Evolutionary conservation across 2,329 filamentous ascomycete genomes (phyloP).

Genomic region (Colletotrichum plurivorum): DNA sequence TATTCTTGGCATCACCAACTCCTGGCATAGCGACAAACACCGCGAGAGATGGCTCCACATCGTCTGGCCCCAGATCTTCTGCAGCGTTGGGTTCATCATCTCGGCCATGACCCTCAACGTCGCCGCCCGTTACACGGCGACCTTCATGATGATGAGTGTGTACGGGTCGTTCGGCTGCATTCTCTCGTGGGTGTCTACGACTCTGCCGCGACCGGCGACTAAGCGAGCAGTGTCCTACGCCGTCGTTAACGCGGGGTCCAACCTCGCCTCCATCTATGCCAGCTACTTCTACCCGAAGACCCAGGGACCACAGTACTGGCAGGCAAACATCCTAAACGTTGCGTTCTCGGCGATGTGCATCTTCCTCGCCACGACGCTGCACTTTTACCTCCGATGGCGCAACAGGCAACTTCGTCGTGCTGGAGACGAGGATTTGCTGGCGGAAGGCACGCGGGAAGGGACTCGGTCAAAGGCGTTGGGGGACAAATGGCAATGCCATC

Average conservation of each 20-base stretch:
- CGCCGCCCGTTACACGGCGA: conserved; percentile 31
- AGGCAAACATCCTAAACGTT: conserved; percentile 11
- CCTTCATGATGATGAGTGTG: conserved; percentile 23
- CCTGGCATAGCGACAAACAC: conserved; percentile 58
- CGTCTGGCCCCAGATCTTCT: conserved; percentile 56
- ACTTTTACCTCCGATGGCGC: conserved; percentile 20
- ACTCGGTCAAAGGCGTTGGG: conserved; percentile 16
- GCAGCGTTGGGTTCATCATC: conserved; percentile 45
- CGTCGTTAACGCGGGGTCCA: conserved; percentile 68
- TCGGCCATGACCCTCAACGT: conserved; percentile 20
- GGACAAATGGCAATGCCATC: conserved; percentile 12
- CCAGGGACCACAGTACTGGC: conserved; percentile 76
- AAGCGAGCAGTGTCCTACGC: conserved; percentile 76
- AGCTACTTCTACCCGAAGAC: conserved; percentile 65
- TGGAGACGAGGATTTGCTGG: conserved; percentile 7
- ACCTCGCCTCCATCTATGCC: conserved; percentile 69
- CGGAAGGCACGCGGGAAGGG: background rate
- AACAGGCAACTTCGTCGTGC: conserved; percentile 10
- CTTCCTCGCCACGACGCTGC: background rate
- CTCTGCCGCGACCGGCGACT: conserved; percentile 79
- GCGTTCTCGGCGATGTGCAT: conserved; percentile 21
- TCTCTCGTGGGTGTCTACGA: conserved; percentile 82
- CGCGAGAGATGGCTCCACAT: conserved; percentile 64
- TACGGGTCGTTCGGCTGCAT: conserved; percentile 12
- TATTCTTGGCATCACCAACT: conserved; percentile 42